A percentile compares a stretch with the other conserved stretches of the same genome.
Conservation (phyloP, 2,329 filamentous ascomycete species). For the Kalmusia sp. region DNA sequence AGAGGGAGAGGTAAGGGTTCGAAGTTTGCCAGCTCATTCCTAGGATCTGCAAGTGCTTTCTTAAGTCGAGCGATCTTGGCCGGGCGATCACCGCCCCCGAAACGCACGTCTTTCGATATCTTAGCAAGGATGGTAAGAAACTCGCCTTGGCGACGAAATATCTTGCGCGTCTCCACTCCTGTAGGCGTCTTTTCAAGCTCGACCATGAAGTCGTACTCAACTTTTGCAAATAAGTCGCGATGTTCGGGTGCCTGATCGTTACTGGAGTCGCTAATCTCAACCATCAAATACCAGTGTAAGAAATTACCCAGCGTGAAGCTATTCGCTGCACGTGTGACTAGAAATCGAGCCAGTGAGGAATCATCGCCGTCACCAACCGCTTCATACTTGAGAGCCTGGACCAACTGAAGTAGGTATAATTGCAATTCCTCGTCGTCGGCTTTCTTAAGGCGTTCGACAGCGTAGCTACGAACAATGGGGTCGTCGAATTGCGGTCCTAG, state of each 20-base stretch:
- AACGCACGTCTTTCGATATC: conserved; percentile 86
- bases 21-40: conserved; percentile 84
- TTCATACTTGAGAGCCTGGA: conserved; percentile 86
- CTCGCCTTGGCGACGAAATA: conserved; percentile 85
- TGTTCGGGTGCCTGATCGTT: conserved; percentile 77
- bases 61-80: conserved; percentile 87
- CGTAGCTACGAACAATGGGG: conserved; percentile 85
- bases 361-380: conserved; percentile 67
- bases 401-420: conserved; percentile 89
- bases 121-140: conserved; percentile 86
- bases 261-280: conserved; percentile 88
- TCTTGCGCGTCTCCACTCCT: conserved; percentile 76
- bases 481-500: conserved; percentile 93
- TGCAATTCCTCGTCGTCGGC: conserved; percentile 91
- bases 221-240: conserved; percentile 86
- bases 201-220: conserved; percentile 95
- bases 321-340: conserved; percentile 84
- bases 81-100: conserved; percentile 76
- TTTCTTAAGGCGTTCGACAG: conserved; percentile 88
- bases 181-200: conserved; percentile 76
- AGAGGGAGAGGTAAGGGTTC: conserved; percentile 88
- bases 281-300: conserved; percentile 98
- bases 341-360: conserved; percentile 86
- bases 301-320: conserved; percentile 95
- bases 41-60: conserved; percentile 82